Evolutionary conservation across 2,329 filamentous ascomycete genomes (phyloP), one percentile per base, ranked within the genome.

Genomic region (Coleophoma cylindrospora): DNA sequence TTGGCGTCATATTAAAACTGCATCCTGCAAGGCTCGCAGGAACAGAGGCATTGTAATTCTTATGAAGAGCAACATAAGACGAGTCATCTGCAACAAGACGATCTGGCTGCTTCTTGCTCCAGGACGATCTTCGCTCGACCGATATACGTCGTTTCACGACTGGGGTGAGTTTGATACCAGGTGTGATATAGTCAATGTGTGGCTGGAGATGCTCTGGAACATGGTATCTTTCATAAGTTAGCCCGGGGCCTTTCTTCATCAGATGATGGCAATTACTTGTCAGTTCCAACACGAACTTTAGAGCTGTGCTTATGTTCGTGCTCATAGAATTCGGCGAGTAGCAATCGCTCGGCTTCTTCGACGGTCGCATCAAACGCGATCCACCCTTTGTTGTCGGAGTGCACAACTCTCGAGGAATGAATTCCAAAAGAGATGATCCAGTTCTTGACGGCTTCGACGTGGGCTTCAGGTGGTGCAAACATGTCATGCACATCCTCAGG

Each of bases 141-240:
- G 55, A 52, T 19, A 54, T 34, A 34, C 41, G 40, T 45, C 53
- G 49, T 34, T 57, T 58, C 33, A 51, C 50, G 22, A 56, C 47
- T 4, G 55, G 51, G 37, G 49, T 43, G 13, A 53, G n/a, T 49
- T 71, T 71, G 44, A 74, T 62, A 19, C 70, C 71, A 1, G 73
- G 74, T 2, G 68, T 75, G 32, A 76, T 69, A 54, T 73, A 75
- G 59, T 76, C 73, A 47, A 76, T 64, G 48, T 75, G 70, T 8
- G 59, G 48, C 44, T 66, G 61, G 21, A 75, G 36, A 44, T 69
- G 61, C n/a, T 66, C 59, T 12, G 73, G 72, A 21, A 75, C 60
- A 50, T 70, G 67, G 52, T 75, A 74, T 44, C 58, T 59, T 45
- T 9, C 2, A 32, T 5, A 34, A 8, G 32, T 53, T 34, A 43